phyloP scores from a whole-genome alignment of 78 protist species.

The Guillardia theta region DNA sequence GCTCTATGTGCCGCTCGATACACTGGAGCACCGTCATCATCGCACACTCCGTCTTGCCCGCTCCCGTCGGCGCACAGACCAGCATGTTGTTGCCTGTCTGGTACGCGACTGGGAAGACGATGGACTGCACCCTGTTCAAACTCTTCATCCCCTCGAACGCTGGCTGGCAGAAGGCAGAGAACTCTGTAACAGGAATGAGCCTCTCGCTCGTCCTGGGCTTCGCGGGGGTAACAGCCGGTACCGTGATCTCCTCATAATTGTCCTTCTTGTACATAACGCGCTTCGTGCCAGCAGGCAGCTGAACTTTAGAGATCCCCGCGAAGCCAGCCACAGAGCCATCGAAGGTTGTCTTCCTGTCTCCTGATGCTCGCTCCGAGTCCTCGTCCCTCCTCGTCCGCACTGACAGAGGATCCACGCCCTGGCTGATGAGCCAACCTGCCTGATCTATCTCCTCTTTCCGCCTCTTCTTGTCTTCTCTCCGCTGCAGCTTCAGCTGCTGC shows the following conservation, averaged over 20 bases:
- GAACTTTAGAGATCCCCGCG: neutral
- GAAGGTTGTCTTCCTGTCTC: neutral
- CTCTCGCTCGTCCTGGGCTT: neutral
- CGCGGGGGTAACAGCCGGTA: neutral
- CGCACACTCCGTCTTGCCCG: slow-evolving; percentile 25
- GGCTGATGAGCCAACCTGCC: neutral
- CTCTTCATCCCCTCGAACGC: neutral
- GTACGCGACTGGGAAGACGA: neutral
- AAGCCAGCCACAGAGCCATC: slow-evolving; percentile 1
- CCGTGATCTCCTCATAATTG: neutral
- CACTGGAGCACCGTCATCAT: slow-evolving; percentile 35
- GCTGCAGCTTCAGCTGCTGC: neutral
- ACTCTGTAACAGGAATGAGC: neutral
- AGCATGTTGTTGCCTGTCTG: slow-evolving; percentile 25
- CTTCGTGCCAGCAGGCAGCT: neutral
- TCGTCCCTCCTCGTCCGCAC: neutral
- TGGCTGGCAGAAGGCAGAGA: neutral
- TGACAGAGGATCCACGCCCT: neutral
- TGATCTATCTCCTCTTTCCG: neutral
- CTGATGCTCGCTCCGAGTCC: neutral
- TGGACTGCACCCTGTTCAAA: neutral
- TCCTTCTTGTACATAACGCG: slow-evolving; percentile 14
- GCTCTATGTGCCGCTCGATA: neutral
- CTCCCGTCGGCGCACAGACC: slow-evolving; percentile 37
- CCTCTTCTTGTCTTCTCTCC: neutral